Conservation (phyloP, 768 basidiomycete species). For the Clavulina sp. region DNA sequence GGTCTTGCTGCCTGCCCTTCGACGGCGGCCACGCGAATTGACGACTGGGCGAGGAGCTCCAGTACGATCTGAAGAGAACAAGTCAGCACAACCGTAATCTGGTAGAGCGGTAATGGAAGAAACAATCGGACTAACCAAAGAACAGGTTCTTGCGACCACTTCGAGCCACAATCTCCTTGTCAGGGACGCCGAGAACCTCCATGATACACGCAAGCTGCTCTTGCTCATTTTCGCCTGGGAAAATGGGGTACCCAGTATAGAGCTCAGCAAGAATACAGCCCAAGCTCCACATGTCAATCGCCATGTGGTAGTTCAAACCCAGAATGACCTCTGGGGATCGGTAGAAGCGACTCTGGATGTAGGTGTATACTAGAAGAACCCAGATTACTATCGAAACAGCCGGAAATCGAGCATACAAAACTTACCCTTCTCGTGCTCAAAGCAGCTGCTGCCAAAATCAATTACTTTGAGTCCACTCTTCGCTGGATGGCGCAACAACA, state of each 20-base stretch:
- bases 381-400: not conserved
- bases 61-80: constrained; percentile 48
- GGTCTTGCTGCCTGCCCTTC: constrained; percentile 81
- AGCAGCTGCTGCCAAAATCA: constrained; percentile 96
- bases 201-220: constrained; percentile 98
- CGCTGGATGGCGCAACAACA: constrained; percentile 81
- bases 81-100: not conserved
- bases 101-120: not conserved
- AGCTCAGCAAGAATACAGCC: constrained; percentile 96
- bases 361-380: constrained; percentile 68
- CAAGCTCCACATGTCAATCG: constrained; percentile 98
- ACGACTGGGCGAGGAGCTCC: constrained; percentile 86
- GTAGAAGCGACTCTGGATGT: constrained; percentile 98
- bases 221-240: constrained; percentile 98
- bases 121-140: constrained; percentile 51
- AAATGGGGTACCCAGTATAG: constrained; percentile 95
- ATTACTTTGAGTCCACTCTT: constrained; percentile 97
- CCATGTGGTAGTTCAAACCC: constrained; percentile 99
- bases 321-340: constrained; percentile 99
- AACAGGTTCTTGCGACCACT: constrained; percentile 89
- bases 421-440: constrained; percentile 95
- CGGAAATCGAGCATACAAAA: constrained; percentile 9
- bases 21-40: constrained; percentile 88
- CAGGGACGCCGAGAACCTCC: constrained; percentile 93
- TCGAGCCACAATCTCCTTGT: constrained; percentile 85